These are phyloP conservation scores for Mucor lusitanicus DNA, from an alignment of 371 early-diverging fungal species.

Conservation along the genomic window DNA sequence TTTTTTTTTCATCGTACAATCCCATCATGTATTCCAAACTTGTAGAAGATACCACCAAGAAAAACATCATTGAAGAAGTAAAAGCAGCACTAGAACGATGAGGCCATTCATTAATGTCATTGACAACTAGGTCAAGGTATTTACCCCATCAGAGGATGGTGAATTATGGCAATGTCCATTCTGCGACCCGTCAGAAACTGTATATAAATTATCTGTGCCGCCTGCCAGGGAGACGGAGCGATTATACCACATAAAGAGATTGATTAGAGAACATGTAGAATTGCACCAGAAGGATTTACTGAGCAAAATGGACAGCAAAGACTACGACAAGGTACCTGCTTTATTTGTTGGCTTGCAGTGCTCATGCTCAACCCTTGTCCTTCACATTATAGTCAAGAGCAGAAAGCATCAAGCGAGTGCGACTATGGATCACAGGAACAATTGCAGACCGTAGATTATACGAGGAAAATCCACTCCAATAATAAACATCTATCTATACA, in stretches of 20 bases:
- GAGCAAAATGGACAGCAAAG: not conserved
- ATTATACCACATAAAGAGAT: not conserved
- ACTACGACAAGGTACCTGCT: not conserved
- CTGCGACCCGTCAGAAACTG: constrained; percentile 8
- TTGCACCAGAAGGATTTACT: constrained; percentile 13
- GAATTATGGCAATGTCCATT: constrained; percentile 18
- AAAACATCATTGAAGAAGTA: constrained; percentile 13
- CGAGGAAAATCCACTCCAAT: constrained; percentile 1
- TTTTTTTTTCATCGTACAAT: not conserved
- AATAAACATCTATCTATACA: not conserved
- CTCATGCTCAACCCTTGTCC: not conserved
- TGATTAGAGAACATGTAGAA: constrained; percentile 19
- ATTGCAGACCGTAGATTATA: constrained; percentile 21
- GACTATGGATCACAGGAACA: constrained; percentile 25
- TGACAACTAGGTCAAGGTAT: constrained; percentile 3
- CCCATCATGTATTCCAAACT: constrained; percentile 12
- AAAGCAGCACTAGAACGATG: not conserved
- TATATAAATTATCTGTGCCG: constrained; percentile 13
- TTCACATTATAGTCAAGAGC: not conserved
- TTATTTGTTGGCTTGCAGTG: too few relatives aligned
- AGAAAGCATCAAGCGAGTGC: constrained; percentile 17
- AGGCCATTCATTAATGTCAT: not conserved
- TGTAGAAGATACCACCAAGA: constrained; percentile 11
- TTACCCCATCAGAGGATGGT: constrained; percentile 4
- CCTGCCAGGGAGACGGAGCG: not conserved